Conservation (phyloP, 192 early-diverging fungal genomes). For the Rhizoclosmatium sp. region DNA sequence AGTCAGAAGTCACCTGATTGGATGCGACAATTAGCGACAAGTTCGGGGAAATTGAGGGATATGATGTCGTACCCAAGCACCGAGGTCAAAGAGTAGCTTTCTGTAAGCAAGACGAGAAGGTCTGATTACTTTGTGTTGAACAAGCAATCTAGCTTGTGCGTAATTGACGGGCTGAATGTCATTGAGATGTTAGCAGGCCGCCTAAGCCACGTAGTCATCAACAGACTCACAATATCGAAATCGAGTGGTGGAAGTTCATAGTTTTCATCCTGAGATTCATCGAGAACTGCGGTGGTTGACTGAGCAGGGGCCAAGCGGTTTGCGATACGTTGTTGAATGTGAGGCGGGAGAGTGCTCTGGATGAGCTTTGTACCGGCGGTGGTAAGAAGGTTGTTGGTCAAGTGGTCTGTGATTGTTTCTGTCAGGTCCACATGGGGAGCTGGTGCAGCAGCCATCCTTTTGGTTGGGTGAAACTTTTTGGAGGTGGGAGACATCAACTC, state of each 20-base stretch:
- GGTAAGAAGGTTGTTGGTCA: slow-evolving; percentile 22
- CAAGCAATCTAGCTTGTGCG: slow-evolving; percentile 20
- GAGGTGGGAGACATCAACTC: too few species aligned
- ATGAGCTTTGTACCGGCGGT: slow-evolving; percentile 24
- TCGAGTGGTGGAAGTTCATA: slow-evolving; percentile 25
- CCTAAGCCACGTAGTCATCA: background rate
- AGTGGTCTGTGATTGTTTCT: slow-evolving; percentile 2
- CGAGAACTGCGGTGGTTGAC: background rate
- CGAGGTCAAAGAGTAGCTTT: slow-evolving; percentile 25
- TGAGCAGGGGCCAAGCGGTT: slow-evolving; percentile 16
- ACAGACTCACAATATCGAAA: slow-evolving; percentile 18
- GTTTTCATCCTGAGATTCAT: background rate
- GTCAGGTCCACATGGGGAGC: background rate
- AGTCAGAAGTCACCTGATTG: slow-evolving; percentile 41
- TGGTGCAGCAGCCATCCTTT: too few species aligned
- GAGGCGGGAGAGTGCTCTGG: slow-evolving; percentile 22
- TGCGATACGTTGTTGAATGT: slow-evolving; percentile 34
- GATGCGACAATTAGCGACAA: background rate
- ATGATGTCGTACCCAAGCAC: slow-evolving; percentile 21
- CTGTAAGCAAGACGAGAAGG: slow-evolving; percentile 22
- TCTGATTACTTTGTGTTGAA: slow-evolving; percentile 30
- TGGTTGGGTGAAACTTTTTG: too few species aligned
- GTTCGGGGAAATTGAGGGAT: background rate
- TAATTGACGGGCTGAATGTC: slow-evolving; percentile 15
- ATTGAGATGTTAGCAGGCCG: background rate